Evolutionary conservation across 2,329 filamentous ascomycete genomes (phyloP).

Genomic region (Botrytis aclada): DNA sequence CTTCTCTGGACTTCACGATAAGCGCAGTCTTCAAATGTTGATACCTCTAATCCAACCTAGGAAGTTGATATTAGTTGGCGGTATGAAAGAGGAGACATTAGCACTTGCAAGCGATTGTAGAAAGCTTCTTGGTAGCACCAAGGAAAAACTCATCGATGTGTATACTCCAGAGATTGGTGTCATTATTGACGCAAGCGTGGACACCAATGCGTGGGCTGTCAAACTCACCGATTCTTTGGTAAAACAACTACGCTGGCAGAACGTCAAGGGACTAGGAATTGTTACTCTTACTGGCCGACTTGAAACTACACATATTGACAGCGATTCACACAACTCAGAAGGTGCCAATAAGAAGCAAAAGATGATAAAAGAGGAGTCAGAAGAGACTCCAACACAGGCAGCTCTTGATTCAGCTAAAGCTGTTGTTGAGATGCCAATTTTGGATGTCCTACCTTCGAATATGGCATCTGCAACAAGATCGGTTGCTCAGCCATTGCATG

Average conservation of each 20-base stretch:
- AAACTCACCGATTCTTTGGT: slow-evolving; percentile 83
- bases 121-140: slow-evolving; percentile 53
- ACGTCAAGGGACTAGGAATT: slow-evolving; percentile 82
- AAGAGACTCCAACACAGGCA: slow-evolving; percentile 32
- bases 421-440: slow-evolving; percentile 33
- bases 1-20: slow-evolving; percentile 89
- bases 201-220: slow-evolving; percentile 96
- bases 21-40: slow-evolving; percentile 88
- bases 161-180: slow-evolving; percentile 76
- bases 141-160: slow-evolving; percentile 60
- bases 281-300: slow-evolving; percentile 84
- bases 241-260: slow-evolving; percentile 90
- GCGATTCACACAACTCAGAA: slow-evolving; percentile 38
- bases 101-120: slow-evolving; percentile 77
- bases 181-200: slow-evolving; percentile 83
- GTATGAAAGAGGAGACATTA: slow-evolving; percentile 73
- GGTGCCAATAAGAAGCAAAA: slow-evolving; percentile 45
- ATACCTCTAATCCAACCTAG: slow-evolving; percentile 91
- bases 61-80: slow-evolving; percentile 89
- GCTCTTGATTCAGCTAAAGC: slow-evolving; percentile 24
- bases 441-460: slow-evolving; percentile 51
- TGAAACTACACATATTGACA: slow-evolving; percentile 48
- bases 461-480: slow-evolving; percentile 72
- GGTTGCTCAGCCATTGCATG: slow-evolving; percentile 83
- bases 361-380: slow-evolving; percentile 45